These are phyloP conservation scores for Colletotrichum caudatum DNA, from an alignment of 2,329 filamentous ascomycete genomes.

Conservation along the genomic window DNA sequence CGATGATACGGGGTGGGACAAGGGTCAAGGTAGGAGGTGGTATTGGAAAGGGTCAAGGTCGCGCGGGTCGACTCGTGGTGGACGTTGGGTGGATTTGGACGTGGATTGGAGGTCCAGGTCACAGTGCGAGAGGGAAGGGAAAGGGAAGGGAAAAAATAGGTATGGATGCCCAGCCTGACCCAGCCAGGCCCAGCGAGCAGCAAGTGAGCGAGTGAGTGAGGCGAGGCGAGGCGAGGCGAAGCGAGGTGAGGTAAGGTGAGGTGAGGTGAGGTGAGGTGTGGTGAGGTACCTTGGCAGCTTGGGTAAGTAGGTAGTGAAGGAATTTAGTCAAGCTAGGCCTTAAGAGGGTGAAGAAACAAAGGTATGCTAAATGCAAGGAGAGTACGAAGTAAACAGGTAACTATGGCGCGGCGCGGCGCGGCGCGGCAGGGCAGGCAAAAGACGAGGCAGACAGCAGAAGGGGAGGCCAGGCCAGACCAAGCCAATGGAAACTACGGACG, in stretches of 20 bases:
- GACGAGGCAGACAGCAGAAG: constrained; percentile 4
- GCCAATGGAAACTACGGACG: constrained; percentile 1
- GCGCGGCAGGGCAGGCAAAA: constrained; percentile 16
- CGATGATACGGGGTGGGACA: constrained; percentile 40
- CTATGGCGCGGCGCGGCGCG: constrained; percentile 21
- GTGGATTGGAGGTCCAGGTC: constrained; percentile 19
- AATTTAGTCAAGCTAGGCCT: neutral
- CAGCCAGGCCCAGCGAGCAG: constrained; percentile 3
- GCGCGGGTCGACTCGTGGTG: constrained; percentile 28
- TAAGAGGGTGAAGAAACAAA: neutral
- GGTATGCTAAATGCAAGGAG: neutral
- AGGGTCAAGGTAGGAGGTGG: constrained; percentile 40
- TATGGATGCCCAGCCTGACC: constrained; percentile 25
- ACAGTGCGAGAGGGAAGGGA: constrained; percentile 5
- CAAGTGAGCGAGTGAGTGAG: neutral
- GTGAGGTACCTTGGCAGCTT: neutral
- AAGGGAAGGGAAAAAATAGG: neutral
- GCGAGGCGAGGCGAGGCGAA: too few relatives aligned
- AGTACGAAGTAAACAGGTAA: neutral
- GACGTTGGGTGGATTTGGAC: constrained; percentile 21
- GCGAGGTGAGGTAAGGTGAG: neutral
- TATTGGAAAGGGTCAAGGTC: constrained; percentile 34
- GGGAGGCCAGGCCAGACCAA: constrained; percentile 1
- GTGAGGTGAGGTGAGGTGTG: too few relatives aligned
- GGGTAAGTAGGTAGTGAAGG: neutral